Conservation (phyloP, 352 stramenopile genomes). For the Aphanomyces astaci region DNA sequence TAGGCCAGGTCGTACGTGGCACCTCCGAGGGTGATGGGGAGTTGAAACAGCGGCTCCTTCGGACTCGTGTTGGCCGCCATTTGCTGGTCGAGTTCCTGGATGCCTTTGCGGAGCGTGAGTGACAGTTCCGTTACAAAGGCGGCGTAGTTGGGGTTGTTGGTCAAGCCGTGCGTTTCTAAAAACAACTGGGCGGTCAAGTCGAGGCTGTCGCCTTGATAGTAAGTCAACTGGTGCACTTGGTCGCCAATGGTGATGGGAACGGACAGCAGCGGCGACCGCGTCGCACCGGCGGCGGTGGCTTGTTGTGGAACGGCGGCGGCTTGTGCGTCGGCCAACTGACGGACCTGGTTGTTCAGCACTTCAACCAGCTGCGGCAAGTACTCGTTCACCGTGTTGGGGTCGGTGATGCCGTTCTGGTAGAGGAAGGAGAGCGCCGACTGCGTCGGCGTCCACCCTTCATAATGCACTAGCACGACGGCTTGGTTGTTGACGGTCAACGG, state of each 20-base stretch:
- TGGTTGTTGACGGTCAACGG: constrained; percentile 49
- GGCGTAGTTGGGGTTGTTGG: constrained; percentile 32
- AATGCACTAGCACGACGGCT: constrained; percentile 45
- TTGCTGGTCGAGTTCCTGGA: background rate
- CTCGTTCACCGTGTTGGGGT: constrained; percentile 31
- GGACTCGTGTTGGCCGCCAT: constrained; percentile 3
- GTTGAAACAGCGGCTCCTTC: constrained; percentile 34
- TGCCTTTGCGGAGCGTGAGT: constrained; percentile 25
- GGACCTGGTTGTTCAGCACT: constrained; percentile 47
- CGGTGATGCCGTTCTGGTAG: constrained; percentile 44
- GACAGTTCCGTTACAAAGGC: constrained; percentile 39
- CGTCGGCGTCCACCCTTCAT: constrained; percentile 46
- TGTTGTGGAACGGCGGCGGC: constrained; percentile 13
- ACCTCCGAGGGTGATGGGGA: constrained; percentile 54
- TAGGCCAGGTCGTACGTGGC: constrained; percentile 55
- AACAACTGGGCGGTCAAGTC: constrained; percentile 62
- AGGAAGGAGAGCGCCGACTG: constrained; percentile 59
- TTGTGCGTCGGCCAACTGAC: constrained; percentile 22
- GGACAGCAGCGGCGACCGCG: too few species aligned
- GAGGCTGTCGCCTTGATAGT: constrained; percentile 66
- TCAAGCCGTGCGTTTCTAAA: constrained; percentile 41
- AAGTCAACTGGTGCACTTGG: constrained; percentile 46
- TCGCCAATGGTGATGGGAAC: constrained; percentile 49
- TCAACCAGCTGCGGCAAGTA: constrained; percentile 47
- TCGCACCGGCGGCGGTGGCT: constrained; percentile 31